Evolutionary conservation across 352 stramenopile species (phyloP), one percentile per base, ranked within the genome.

Genomic region (Blastocystis sp.): DNA sequence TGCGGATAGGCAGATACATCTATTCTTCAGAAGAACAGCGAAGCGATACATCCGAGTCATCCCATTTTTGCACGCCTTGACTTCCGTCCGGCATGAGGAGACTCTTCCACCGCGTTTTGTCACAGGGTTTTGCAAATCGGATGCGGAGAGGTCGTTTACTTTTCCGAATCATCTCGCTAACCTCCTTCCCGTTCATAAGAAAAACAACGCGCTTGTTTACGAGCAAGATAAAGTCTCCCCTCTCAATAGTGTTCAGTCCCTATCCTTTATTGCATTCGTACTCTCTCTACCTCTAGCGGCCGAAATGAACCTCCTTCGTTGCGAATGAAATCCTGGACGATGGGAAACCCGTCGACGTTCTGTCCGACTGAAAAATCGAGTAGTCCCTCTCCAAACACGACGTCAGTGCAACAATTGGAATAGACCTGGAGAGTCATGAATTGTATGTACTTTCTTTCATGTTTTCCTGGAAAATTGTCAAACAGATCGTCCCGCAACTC

Each of bases 111-210:
- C 32, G 51, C 32, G 7, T 16, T 11, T 56, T 69, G 8, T 9
- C 36, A n/a, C 27, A 32, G 21, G 75, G 75, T n/a, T 72, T 69
- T 21, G 75, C 75, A 75, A 85, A 85, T 1, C 75, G 59, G 18
- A 85, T 48, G 2, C 27, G 16, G 21, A 85, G 64, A 49, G 75
- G 75, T 34, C 75, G 64, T 72, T 61, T 81, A 18, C 4, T 14
- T 8, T 14, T 24, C 53, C 69, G 16, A 29, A 81, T 14, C n/a
- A 63, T 63, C 49, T 61, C 46, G 21, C 44, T 81, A 16, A 81
- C 38, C 18, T 64, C 46, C 21, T 81, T 38, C 14, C 44, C 56
- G 2, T 46, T 21, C n/a, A 64, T n/a, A 21, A 42, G 27, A 14
- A 44, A 64, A 1, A 44, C 53, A 24, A 63, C 42, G 16, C 18